These are phyloP conservation scores for Cryptococcus hybrid DNA, from an alignment of 1,284 basidiomycete species.

Conservation along the genomic window DNA sequence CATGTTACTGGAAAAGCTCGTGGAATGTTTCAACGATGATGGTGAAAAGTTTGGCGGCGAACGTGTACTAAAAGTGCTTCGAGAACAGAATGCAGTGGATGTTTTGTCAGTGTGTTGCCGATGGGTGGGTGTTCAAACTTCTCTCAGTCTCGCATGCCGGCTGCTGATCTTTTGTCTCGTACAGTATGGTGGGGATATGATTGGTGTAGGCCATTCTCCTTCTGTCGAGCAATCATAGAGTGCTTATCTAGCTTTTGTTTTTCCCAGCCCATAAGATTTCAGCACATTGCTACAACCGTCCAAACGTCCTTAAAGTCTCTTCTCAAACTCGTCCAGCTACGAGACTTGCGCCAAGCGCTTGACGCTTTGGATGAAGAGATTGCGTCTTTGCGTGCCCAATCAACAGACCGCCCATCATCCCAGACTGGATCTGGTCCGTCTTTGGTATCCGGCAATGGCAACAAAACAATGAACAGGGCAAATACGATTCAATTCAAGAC, in stretches of 20 bases:
- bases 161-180: too few species aligned
- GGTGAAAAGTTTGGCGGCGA: conserved; percentile 47
- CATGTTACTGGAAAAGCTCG: conserved; percentile 39
- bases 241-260: not conserved
- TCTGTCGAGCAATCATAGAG: conserved; percentile 1
- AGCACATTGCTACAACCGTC: conserved; percentile 41
- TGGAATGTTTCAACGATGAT: conserved; percentile 45
- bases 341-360: conserved; percentile 33
- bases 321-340: conserved; percentile 22
- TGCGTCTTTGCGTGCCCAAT: conserved; percentile 19
- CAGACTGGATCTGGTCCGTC: not conserved
- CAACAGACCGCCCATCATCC: not conserved
- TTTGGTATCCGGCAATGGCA: too few species aligned
- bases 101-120: conserved; percentile 42
- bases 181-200: conserved; percentile 44
- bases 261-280: conserved; percentile 45
- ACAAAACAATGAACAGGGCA: not conserved
- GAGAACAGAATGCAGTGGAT: conserved; percentile 38
- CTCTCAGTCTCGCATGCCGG: not conserved
- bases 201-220: conserved; percentile 26
- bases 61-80: conserved; percentile 32
- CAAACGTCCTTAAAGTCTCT: conserved; percentile 33
- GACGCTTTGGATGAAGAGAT: conserved; percentile 40
- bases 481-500: conserved; percentile 37
- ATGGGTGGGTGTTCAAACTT: conserved; percentile 27